phyloP scores from a whole-genome alignment of 306 rosid species.

The Rosa rugosa region DNA sequence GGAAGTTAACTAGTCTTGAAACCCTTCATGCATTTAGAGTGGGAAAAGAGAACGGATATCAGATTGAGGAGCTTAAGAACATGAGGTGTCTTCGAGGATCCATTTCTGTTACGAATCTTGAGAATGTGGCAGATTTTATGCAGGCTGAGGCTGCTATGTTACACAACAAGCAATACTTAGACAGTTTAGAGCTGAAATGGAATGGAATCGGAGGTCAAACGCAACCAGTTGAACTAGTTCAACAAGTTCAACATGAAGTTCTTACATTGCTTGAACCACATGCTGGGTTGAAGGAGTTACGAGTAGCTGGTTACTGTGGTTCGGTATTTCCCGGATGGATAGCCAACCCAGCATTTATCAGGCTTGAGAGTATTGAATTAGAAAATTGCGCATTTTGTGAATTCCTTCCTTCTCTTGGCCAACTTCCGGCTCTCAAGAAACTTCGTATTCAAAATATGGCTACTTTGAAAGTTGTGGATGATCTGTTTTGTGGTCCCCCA shows the following conservation, averaged over 20 bases:
- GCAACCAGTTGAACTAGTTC: too few species aligned
- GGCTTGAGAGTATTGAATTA: slow-evolving; percentile 23
- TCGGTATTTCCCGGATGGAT: slow-evolving; percentile 24
- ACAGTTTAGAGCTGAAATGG: slow-evolving; percentile 28
- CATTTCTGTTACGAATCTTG: slow-evolving; percentile 26
- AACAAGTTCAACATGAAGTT: slow-evolving; percentile 11
- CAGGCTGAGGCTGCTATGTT: slow-evolving; percentile 19
- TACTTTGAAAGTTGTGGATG: not conserved
- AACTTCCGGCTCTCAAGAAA: slow-evolving; percentile 20
- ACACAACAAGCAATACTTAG: slow-evolving; percentile 22
- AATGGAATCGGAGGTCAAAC: not conserved
- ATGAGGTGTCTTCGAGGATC: slow-evolving; percentile 24
- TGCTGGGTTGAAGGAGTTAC: slow-evolving; percentile 7
- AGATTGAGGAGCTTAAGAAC: slow-evolving; percentile 24
- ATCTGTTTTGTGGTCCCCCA: not conserved
- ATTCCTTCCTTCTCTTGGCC: slow-evolving; percentile 12
- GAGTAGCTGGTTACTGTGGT: slow-evolving; percentile 21
- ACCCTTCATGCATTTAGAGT: not conserved
- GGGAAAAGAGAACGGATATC: slow-evolving; percentile 10
- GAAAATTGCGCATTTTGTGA: not conserved
- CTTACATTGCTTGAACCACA: slow-evolving; percentile 18
- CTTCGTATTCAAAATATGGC: slow-evolving; percentile 11
- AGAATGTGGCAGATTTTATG: slow-evolving; percentile 11
- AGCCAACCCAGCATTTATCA: slow-evolving; percentile 6
- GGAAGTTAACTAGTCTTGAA: slow-evolving; percentile 14